These are phyloP conservation scores for Fimicolochytrium jonesii DNA, from an alignment of 192 early-diverging fungal genomes.

Conservation along the genomic window DNA sequence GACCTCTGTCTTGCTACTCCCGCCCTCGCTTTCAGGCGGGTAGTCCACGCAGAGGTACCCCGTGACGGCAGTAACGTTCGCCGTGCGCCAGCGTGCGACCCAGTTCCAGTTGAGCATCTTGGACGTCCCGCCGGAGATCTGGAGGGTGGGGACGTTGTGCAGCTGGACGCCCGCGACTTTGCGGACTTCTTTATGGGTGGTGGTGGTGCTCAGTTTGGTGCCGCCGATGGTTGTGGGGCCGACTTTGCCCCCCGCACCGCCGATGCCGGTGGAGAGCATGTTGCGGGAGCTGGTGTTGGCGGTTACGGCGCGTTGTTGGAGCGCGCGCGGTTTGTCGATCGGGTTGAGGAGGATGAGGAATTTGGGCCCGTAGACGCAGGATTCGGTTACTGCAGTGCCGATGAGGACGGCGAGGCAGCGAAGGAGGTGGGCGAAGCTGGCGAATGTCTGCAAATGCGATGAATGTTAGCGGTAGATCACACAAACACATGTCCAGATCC, in stretches of 20 bases:
- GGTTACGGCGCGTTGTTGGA: too few species aligned
- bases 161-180: not conserved
- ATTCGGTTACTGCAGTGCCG: not conserved
- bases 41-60: slow-evolving; percentile 1
- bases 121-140: not conserved
- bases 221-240: too few species aligned
- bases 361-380: slow-evolving; percentile 2
- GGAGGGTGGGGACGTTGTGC: not conserved
- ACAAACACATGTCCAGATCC: too few species aligned
- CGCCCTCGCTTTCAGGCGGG: not conserved
- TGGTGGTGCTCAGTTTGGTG: not conserved
- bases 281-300: too few species aligned
- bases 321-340: too few species aligned
- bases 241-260: too few species aligned
- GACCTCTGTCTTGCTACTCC: not conserved
- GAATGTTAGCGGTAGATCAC: too few species aligned
- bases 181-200: not conserved
- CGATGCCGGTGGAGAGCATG: too few species aligned
- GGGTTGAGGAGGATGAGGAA: too few species aligned
- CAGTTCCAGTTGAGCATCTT: not conserved
- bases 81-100: not conserved
- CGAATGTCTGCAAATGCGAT: not conserved
- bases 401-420: not conserved
- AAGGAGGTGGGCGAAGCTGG: not conserved
- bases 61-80: not conserved